phyloP scores from a whole-genome alignment of 1,284 basidiomycete species.

The Xerocomus amazonicus region DNA sequence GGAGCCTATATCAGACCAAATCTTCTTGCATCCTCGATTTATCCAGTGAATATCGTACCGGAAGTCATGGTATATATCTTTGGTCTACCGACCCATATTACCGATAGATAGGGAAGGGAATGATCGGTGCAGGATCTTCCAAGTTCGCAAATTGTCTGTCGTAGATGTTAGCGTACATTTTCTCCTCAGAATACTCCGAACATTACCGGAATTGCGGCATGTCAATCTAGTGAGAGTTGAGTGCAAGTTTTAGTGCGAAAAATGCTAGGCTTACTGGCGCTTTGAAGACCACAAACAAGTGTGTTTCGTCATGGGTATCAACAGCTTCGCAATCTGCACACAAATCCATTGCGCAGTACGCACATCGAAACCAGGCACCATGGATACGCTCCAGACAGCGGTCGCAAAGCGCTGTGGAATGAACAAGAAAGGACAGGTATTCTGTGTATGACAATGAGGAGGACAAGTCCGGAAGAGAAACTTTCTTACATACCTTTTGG shows the following conservation, averaged over 20 bases:
- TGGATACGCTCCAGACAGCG: slow-evolving; percentile 69
- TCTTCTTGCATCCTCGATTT: neutral
- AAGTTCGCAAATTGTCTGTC: slow-evolving; percentile 55
- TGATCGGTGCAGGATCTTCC: slow-evolving; percentile 59
- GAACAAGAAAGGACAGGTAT: slow-evolving; percentile 66
- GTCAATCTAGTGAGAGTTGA: slow-evolving; percentile 44
- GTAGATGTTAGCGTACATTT: slow-evolving; percentile 10
- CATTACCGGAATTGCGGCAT: slow-evolving; percentile 56
- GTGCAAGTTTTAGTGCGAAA: neutral
- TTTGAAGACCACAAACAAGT: slow-evolving; percentile 86
- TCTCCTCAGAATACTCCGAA: neutral
- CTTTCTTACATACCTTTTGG: slow-evolving; percentile 51
- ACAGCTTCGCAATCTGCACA: slow-evolving; percentile 75
- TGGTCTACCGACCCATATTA: slow-evolving; percentile 19
- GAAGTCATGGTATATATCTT: slow-evolving; percentile 6
- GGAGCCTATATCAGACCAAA: neutral
- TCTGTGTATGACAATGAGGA: slow-evolving; percentile 38
- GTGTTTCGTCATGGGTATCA: slow-evolving; percentile 76
- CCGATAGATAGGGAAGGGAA: slow-evolving; percentile 55
- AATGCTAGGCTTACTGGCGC: slow-evolving; percentile 49
- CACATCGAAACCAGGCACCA: slow-evolving; percentile 86
- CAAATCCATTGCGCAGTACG: slow-evolving; percentile 78
- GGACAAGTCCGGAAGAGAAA: neutral
- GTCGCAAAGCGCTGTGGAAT: slow-evolving; percentile 70
- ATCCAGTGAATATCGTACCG: neutral